Conservation (phyloP, 2,329 filamentous ascomycete genomes). For the Pseudogymnoascus pannorum region DNA sequence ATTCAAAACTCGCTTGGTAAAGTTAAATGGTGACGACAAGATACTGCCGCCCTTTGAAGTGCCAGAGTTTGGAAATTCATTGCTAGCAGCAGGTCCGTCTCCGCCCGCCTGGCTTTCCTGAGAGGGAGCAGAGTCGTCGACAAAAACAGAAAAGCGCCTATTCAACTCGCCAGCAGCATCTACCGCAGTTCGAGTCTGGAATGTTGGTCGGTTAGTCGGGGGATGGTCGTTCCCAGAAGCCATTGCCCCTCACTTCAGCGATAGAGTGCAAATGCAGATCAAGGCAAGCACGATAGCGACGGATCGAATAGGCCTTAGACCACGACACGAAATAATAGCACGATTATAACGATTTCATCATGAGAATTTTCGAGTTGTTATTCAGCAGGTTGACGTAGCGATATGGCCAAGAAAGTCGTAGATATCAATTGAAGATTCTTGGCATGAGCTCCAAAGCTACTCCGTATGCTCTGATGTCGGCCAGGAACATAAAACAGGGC, state of each 20-base stretch:
- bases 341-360: neutral
- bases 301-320: neutral
- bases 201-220: slow-evolving; percentile 18
- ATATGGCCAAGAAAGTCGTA: neutral
- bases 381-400: neutral
- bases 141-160: slow-evolving; percentile 28
- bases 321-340: neutral
- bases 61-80: neutral
- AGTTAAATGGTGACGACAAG: slow-evolving; percentile 17
- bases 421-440: neutral
- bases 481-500: slow-evolving; percentile 7
- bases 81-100: neutral
- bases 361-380: neutral
- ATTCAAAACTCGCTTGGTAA: slow-evolving; percentile 22
- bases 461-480: slow-evolving; percentile 3
- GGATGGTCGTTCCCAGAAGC: slow-evolving; percentile 1
- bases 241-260: slow-evolving; percentile 5
- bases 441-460: slow-evolving; percentile 1
- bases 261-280: neutral
- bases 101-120: neutral
- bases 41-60: neutral
- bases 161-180: slow-evolving; percentile 38
- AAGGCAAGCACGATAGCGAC: neutral
- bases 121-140: slow-evolving; percentile 3
- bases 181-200: slow-evolving; percentile 36